Conservation (phyloP, 164 flowering plant species). For the Amborella trichopoda region DNA sequence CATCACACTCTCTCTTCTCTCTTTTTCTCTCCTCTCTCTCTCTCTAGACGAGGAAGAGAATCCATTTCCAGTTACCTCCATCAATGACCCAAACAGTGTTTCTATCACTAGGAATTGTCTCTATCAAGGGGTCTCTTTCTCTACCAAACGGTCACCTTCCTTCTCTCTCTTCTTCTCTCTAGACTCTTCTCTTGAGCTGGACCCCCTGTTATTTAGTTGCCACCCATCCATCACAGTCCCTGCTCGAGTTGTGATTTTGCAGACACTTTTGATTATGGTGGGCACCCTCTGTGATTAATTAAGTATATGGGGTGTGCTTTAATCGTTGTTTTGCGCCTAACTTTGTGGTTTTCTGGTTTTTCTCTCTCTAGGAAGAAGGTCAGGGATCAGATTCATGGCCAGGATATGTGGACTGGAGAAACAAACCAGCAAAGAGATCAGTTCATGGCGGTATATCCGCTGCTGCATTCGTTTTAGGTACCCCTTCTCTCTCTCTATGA, state of each 20-base stretch:
- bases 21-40: not conserved
- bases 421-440: constrained; percentile 46
- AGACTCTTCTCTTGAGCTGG: no score
- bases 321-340: not conserved
- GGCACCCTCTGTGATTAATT: not conserved
- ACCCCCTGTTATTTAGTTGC: no score
- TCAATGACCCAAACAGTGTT: not conserved
- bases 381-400: constrained; percentile 32
- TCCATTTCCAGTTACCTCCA: not conserved
- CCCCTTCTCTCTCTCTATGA: no score
- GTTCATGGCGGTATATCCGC: constrained; percentile 79
- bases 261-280: constrained; percentile 1
- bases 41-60: not conserved
- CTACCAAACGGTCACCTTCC: no score
- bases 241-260: no score
- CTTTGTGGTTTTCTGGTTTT: constrained; percentile 1
- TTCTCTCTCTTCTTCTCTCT: no score
- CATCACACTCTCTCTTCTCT: not conserved
- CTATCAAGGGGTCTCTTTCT: not conserved
- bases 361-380: constrained; percentile 42
- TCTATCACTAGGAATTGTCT: not conserved
- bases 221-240: no score
- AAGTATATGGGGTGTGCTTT: not conserved
- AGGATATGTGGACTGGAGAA: constrained; percentile 67
- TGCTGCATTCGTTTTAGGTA: constrained; percentile 63